Percentiles rank a stretch among this genome's conserved stretches.
phyloP scores from a whole-genome alignment of 441 rosid species.

The Arabidopsis hybrid region DNA sequence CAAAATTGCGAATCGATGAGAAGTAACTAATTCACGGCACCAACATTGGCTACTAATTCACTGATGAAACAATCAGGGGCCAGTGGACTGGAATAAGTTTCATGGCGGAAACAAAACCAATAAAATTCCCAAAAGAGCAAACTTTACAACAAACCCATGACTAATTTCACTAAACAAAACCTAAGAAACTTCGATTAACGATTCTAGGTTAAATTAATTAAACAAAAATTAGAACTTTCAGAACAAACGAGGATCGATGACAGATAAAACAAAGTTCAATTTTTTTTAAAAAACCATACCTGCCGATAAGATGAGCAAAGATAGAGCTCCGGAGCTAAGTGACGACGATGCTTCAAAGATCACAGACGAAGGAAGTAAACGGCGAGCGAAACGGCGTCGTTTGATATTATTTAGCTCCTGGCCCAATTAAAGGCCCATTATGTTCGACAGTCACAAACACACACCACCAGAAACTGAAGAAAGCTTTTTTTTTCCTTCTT shows the following conservation, averaged over 20 bases:
- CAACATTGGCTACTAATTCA: constrained; percentile 6
- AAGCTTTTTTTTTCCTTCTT: neutral
- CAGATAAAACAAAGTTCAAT: neutral
- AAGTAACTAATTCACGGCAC: neutral
- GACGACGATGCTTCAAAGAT: constrained; percentile 30
- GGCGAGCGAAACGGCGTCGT: neutral
- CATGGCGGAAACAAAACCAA: neutral
- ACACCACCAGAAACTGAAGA: constrained; percentile 14
- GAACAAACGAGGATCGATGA: neutral
- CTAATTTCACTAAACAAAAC: constrained; percentile 13
- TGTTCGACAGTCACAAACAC: neutral
- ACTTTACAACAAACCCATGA: constrained; percentile 1
- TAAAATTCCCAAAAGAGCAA: neutral
- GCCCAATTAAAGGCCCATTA: constrained; percentile 22
- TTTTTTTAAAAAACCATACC: neutral
- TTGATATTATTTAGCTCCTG: neutral
- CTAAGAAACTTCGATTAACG: constrained; percentile 13
- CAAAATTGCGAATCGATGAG: constrained; percentile 2
- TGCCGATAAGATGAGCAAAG: constrained; percentile 30
- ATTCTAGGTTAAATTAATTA: neutral
- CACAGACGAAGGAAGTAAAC: neutral
- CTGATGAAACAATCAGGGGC: constrained; percentile 1
- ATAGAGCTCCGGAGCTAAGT: constrained; percentile 36
- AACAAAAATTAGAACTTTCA: neutral
- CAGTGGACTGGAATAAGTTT: neutral